Evolutionary conservation across 192 early-diverging fungal genomes (phyloP), one percentile per base, ranked within the genome.

Genomic region (Coemansia sp.): DNA sequence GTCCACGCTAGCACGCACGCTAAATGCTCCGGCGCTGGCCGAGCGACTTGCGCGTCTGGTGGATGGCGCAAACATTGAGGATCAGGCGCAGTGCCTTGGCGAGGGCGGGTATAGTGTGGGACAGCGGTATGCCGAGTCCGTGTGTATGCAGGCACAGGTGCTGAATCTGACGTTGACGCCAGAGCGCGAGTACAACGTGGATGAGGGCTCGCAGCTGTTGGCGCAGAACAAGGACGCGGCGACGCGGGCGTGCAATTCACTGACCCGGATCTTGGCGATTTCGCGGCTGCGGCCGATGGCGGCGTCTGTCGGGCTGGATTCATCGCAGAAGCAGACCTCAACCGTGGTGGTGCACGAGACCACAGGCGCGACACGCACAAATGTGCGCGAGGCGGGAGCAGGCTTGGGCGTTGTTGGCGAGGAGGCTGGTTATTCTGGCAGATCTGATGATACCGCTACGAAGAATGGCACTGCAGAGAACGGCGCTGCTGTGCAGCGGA

Each of bases 81-180:
- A 21, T 23, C 28, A 11, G n/a, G 14, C 22, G 19, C 14, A 31
- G n/a, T 22, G 50, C 28, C 8, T 47, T 25, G 45, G 26, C 43
- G 45, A 39, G 25, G 1, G n/a, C 29, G 27, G 40, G 22, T 14
- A 55, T 5, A 8, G 12, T 4, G 21, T 10, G 17, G 23, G 34
- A 5, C 21, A 27, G 2, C 21, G 19, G n/a, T 65, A 69, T 27
- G 73, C 58, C 25, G 50, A 64, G 11, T 11, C 54, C 8, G 55
- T 58, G 8, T 30, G 30, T 15, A 27, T 67, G 55, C 66, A 62
- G 46, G 53, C 73, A 7, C 58, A 59, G 42, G 17, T 65, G 4
- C 31, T 55, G 15, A 69, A 76, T n/a, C 46, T 76, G 10, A 53
- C 53, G 11, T 46, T 76, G 43, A 65, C 73, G 5, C 73, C 73